A percentile compares a stretch with the other conserved stretches of the same genome.
Conservation (phyloP, 768 basidiomycete species). For the Imleria badia region DNA sequence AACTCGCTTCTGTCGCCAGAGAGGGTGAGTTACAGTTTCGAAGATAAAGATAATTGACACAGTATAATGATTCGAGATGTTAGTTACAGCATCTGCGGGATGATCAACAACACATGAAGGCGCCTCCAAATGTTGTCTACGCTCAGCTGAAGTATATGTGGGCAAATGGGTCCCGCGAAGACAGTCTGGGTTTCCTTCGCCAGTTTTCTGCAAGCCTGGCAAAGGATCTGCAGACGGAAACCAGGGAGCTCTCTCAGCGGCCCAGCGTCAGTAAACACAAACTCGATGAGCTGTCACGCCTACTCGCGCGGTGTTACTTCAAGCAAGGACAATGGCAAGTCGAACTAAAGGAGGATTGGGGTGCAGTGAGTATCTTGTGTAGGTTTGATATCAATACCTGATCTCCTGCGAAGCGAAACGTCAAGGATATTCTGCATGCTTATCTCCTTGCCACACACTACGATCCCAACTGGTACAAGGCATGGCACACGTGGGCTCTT, state of each 20-base stretch:
- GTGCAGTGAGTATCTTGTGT: conserved; percentile 49
- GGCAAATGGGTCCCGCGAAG: conserved; percentile 77
- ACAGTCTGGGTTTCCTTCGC: conserved; percentile 80
- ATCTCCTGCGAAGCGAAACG: conserved; percentile 57
- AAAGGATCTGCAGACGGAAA: conserved; percentile 68
- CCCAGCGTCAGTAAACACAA: conserved; percentile 57
- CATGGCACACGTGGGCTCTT: conserved; percentile 98
- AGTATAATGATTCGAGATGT: conserved; percentile 1
- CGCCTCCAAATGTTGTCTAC: conserved; percentile 94
- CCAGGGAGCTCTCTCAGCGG: conserved; percentile 49
- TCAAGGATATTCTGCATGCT: conserved; percentile 78
- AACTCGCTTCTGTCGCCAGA: conserved; percentile 85
- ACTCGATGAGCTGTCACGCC: conserved; percentile 67
- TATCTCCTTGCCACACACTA: conserved; percentile 88
- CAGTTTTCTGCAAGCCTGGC: conserved; percentile 78
- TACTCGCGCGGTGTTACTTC: conserved; percentile 96
- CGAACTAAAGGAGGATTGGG: conserved; percentile 78
- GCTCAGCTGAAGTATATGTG: conserved; percentile 95
- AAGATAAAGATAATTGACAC: not conserved
- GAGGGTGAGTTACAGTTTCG: conserved; percentile 40
- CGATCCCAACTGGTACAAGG: conserved; percentile 97
- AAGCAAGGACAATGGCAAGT: conserved; percentile 96
- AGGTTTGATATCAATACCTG: conserved; percentile 2
- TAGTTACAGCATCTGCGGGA: conserved; percentile 49
- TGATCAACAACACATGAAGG: conserved; percentile 58